Conservation (phyloP, 306 rosid genomes). For the Senna siamea region DNA sequence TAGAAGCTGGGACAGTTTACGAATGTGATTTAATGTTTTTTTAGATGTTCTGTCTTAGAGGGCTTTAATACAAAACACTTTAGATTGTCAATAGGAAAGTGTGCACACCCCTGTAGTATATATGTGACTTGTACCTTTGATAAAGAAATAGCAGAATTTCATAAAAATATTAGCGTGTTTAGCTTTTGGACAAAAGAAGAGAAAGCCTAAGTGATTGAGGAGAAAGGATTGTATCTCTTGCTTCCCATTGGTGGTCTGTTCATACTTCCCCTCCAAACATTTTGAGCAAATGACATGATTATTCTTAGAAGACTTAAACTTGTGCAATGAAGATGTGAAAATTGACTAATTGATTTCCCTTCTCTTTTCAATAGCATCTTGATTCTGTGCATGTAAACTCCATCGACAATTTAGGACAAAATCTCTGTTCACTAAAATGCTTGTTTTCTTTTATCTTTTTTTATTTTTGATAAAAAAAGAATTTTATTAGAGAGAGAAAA, state of each 20-base stretch:
- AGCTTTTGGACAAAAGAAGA: background rate
- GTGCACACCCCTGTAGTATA: background rate
- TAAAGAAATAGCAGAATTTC: background rate
- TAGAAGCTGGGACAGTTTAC: background rate
- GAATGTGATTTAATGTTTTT: background rate
- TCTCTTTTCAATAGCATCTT: constrained; percentile 13
- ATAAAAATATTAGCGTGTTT: background rate
- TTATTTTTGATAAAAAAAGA: no score
- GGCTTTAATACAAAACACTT: background rate
- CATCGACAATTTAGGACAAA: background rate
- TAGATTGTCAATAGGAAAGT: background rate
- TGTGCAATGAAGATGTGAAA: no score
- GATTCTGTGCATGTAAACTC: constrained; percentile 3
- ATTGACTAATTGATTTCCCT: background rate
- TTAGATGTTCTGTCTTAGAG: background rate
- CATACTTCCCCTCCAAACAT: background rate
- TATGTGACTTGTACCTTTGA: background rate
- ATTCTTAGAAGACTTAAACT: no score
- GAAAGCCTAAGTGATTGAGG: no score
- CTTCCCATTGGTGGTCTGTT: background rate
- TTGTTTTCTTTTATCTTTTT: constrained; percentile 13
- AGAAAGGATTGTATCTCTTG: no score
- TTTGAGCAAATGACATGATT: no score
- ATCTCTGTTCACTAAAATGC: background rate
- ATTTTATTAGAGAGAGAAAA: no score